Evolutionary conservation across 352 stramenopile species (phyloP), one percentile per base, ranked within the genome.

Genomic region (Pythium brachiatum): DNA sequence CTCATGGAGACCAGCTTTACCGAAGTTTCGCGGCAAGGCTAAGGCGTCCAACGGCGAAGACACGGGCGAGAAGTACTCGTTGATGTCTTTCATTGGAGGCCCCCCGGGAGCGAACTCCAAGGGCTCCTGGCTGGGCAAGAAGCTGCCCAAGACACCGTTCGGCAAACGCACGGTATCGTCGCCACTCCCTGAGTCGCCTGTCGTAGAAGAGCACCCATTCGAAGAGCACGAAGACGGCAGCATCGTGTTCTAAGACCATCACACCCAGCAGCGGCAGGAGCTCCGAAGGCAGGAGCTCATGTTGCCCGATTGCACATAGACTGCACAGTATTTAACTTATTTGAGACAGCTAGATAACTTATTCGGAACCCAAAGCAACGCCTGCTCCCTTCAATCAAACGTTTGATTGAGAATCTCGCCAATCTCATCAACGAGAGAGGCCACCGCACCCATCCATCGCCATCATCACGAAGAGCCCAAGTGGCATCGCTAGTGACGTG

Each of bases 81-180:
- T 47, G 39, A 11, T 47, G 15, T 47, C 39, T 18, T 47, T 47
- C 43, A 32, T 41, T 2, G 47, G 15, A n/a, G 46, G 18, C 25
- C 25, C 47, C n/a, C 12, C 41, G 15, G 20, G 36, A 36, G 32
- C 61, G 20, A 69, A 68, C 16, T 32, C 53, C n/a, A 76, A 75
- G n/a, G 36, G 34, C 20, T 69, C 53, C 47, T 48, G 41, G 32
- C 18, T 47, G 39, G 48, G 48, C 15, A 66, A 66, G 60, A 34
- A 62, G 43, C 62, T 69, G 15, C 47, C 60, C 11, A 81, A 81
- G 43, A 72, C 70, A 23, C 54, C 53, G 15, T 78, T 75, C 39
- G 66, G 69, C 56, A 72, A 66, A 36, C 51, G 71, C 34, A 29
- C 57, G 15, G 51, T 47, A 16, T 8, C 39, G 9, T 25, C 39